Conservation (phyloP, 2,329 filamentous ascomycete species). For the Colletotrichum aenigma region DNA sequence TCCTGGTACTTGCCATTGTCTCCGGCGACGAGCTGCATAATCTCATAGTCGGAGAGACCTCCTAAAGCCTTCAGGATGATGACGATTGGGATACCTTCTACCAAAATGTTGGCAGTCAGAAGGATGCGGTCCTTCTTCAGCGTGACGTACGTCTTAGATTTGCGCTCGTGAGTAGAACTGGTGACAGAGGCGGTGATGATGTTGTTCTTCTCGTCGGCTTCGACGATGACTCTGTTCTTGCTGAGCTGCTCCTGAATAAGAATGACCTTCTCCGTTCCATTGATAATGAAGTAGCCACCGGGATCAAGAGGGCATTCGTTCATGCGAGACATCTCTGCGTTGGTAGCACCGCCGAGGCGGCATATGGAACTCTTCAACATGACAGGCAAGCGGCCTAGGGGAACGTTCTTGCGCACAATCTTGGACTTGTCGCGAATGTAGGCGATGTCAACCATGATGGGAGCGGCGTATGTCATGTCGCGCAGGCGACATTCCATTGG, state of each 20-base stretch:
- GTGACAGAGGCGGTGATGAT: slow-evolving; percentile 96
- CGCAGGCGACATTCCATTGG: slow-evolving; percentile 96
- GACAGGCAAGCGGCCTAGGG: slow-evolving; percentile 89
- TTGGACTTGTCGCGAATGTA: slow-evolving; percentile 83
- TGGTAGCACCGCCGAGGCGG: slow-evolving; percentile 80
- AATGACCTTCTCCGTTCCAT: slow-evolving; percentile 98
- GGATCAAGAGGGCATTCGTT: slow-evolving; percentile 97
- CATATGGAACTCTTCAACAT: slow-evolving; percentile 98
- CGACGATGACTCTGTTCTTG: slow-evolving; percentile 98
- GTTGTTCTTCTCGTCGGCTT: slow-evolving; percentile 89
- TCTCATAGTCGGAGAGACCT: slow-evolving; percentile 92
- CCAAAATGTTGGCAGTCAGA: slow-evolving; percentile 90
- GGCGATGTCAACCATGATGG: slow-evolving; percentile 89
- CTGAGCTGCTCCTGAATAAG: slow-evolving; percentile 97
- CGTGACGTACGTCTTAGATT: slow-evolving; percentile 96
- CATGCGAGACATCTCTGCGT: slow-evolving; percentile 86
- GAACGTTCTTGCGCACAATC: slow-evolving; percentile 76
- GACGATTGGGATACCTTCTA: slow-evolving; percentile 93
- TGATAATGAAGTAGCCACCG: slow-evolving; percentile 96
- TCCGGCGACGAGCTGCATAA: slow-evolving; percentile 88
- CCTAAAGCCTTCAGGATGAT: slow-evolving; percentile 93
- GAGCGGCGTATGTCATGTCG: slow-evolving; percentile 97
- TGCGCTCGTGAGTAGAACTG: slow-evolving; percentile 95
- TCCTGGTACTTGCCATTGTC: slow-evolving; percentile 90
- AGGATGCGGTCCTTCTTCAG: slow-evolving; percentile 92